Evolutionary conservation across 768 basidiomycete genomes (phyloP).

Genomic region (Leccinum incarnatum): DNA sequence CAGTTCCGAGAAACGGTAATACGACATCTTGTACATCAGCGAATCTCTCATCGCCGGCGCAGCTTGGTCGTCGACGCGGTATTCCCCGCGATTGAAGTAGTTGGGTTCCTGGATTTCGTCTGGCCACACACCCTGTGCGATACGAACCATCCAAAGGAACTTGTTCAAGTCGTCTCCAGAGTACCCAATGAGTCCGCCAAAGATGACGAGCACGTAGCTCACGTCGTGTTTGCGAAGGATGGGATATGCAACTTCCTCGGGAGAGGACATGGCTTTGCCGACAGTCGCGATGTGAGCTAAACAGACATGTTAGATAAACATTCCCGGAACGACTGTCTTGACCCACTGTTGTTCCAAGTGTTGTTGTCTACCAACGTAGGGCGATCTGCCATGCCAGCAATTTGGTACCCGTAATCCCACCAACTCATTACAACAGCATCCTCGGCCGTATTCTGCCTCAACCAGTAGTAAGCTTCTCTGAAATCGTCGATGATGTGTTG

Average conservation of each 20-base stretch:
- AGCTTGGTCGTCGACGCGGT: conserved; percentile 85
- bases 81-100: conserved; percentile 95
- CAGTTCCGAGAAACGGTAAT: conserved; percentile 91
- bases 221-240: conserved; percentile 97
- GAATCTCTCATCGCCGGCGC: conserved; percentile 88
- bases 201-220: conserved; percentile 95
- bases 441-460: conserved; percentile 90
- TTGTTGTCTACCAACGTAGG: conserved; percentile 98
- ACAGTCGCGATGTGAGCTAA: conserved; percentile 97
- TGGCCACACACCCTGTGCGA: conserved; percentile 95
- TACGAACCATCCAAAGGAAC: conserved; percentile 98
- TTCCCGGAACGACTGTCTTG: not conserved
- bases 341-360: conserved; percentile 98
- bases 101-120: conserved; percentile 95
- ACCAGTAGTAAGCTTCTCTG: conserved; percentile 99
- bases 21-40: conserved; percentile 99
- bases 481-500: conserved; percentile 98
- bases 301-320: conserved; percentile 8
- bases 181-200: conserved; percentile 94
- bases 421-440: conserved; percentile 96
- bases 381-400: conserved; percentile 97
- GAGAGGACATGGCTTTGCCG: conserved; percentile 95
- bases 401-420: conserved; percentile 99
- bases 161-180: conserved; percentile 99
- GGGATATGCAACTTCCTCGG: conserved; percentile 95